Conservation (phyloP, 192 early-diverging fungal species). For the Dissophora ornata region DNA sequence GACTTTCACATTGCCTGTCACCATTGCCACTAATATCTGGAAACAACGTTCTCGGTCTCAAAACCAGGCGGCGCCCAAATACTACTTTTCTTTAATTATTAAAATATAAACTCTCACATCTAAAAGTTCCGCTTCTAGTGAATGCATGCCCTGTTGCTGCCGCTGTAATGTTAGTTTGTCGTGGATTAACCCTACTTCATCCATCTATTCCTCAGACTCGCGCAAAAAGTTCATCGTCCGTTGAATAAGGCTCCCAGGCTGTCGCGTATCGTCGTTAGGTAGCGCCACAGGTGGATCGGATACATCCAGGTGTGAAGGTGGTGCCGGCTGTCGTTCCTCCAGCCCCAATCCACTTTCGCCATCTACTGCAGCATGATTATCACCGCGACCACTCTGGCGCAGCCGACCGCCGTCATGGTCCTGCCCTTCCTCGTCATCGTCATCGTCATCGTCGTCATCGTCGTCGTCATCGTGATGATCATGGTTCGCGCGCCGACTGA, state of each 20-base stretch:
- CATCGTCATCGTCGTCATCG: slow-evolving; percentile 27
- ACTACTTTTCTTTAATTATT: too few species aligned
- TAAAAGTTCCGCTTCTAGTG: too few species aligned
- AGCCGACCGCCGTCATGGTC: neutral
- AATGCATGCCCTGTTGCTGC: too few species aligned
- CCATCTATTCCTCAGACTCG: neutral
- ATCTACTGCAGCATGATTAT: too few species aligned
- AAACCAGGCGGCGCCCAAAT: too few species aligned
- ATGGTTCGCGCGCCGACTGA: slow-evolving; percentile 18
- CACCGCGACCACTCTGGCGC: neutral
- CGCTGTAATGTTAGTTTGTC: too few species aligned
- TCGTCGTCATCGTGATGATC: too few species aligned
- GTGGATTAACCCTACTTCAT: too few species aligned
- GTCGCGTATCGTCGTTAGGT: neutral
- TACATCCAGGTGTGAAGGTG: slow-evolving; percentile 35
- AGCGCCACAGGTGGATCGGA: slow-evolving; percentile 2
- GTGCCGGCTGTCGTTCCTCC: slow-evolving; percentile 20
- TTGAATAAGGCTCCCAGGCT: neutral
- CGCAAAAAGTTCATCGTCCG: slow-evolving; percentile 16
- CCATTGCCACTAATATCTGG: too few species aligned
- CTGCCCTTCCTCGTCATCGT: slow-evolving; percentile 30
- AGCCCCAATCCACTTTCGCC: slow-evolving; percentile 10
- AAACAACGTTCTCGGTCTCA: too few species aligned
- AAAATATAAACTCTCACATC: too few species aligned
- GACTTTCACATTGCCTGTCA: too few species aligned